Base-by-base conservation (phyloP, 306 rosid genomes). In the Cucurbita moschata region DNA sequence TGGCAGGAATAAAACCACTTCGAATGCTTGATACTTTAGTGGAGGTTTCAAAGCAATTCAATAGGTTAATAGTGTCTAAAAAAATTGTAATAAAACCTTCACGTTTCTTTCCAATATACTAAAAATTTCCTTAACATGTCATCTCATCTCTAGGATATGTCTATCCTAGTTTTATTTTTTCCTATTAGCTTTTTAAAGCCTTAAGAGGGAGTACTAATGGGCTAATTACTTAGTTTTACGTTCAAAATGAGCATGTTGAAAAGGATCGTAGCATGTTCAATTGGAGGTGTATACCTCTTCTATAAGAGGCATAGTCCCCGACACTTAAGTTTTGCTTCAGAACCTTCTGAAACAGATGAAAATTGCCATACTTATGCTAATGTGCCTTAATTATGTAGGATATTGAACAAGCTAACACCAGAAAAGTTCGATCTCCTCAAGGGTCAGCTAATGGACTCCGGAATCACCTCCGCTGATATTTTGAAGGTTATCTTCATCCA, bases 371-470 rank as follows among this genome's bases (percentile, higher is more conserved):
- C 55, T 46, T 12, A 37, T 35, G 52, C 10, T 38, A 11, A 23
- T n/a, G 3, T 53, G 64, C 47, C 46, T 67, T 76, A 51, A 58
- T 42, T n/a, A 62, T 80, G 87, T 89, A 95, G 99, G 76, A 95
- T 95, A 67, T 82, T 95, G 61, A 95, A 95, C 83, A 95, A 95
- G 87, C 85, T 95, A 80, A 95, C 99, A 46, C 99, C 99, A 18
- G 99, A 95, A 82, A 95, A 95, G 78, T 95, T 95, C 83, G 99
- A 95, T 81, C 89, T 95, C 51, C 88, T 95, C 64, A 95, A 95
- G 86, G 99, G 96, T 80, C 99, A 95, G 78, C 86, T 95, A 77
- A 84, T 91, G 5, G 96, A 95, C 60, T 76, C 97, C 65, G 99
- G 97, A 73, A 95, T 95, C 81, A 89, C 96, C 15, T 88, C 97